A percentile compares a stretch with the other conserved stretches of the same genome.
Evolutionary conservation across 108 stramenopile species (phyloP).

Genomic region (Cyclotella kingstonii): DNA sequence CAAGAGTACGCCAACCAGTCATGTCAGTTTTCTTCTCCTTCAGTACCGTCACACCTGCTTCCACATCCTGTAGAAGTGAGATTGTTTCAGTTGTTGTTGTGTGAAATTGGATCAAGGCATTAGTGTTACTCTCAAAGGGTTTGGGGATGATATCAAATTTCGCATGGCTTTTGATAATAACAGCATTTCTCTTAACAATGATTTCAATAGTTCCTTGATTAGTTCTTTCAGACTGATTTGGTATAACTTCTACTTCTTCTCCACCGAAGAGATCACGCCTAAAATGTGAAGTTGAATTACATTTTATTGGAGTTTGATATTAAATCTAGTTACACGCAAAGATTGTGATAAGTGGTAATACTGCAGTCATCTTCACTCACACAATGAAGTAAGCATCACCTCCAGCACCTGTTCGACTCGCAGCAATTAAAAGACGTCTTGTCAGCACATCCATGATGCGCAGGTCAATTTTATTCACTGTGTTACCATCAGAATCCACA

Average conservation of each 20-base stretch:
- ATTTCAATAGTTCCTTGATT: slow-evolving; percentile 77
- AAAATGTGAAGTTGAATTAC: not conserved
- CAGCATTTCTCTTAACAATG: slow-evolving; percentile 58
- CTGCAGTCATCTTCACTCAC: too few species aligned
- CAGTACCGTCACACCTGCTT: slow-evolving; percentile 43
- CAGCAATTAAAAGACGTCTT: slow-evolving; percentile 73
- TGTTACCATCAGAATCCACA: slow-evolving; percentile 16
- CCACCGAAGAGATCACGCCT: slow-evolving; percentile 79
- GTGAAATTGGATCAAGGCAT: slow-evolving; percentile 83
- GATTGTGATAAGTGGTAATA: too few species aligned
- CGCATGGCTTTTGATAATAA: slow-evolving; percentile 83
- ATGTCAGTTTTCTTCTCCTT: slow-evolving; percentile 69
- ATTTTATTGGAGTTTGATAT: slow-evolving; percentile 8
- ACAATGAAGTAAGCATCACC: slow-evolving; percentile 88
- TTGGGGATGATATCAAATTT: slow-evolving; percentile 84
- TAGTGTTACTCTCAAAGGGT: slow-evolving; percentile 59
- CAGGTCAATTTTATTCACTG: slow-evolving; percentile 31
- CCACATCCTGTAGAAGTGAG: slow-evolving; percentile 61
- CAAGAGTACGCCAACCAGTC: slow-evolving; percentile 78
- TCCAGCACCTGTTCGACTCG: slow-evolving; percentile 81
- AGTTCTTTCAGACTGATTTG: slow-evolving; percentile 49
- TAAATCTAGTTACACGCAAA: not conserved
- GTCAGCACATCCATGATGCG: slow-evolving; percentile 75
- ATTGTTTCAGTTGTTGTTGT: slow-evolving; percentile 88
- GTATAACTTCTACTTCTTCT: slow-evolving; percentile 83